These are phyloP conservation scores for Penicillium turbatum DNA, from an alignment of 495 filamentous ascomycete genomes.

Conservation along the genomic window DNA sequence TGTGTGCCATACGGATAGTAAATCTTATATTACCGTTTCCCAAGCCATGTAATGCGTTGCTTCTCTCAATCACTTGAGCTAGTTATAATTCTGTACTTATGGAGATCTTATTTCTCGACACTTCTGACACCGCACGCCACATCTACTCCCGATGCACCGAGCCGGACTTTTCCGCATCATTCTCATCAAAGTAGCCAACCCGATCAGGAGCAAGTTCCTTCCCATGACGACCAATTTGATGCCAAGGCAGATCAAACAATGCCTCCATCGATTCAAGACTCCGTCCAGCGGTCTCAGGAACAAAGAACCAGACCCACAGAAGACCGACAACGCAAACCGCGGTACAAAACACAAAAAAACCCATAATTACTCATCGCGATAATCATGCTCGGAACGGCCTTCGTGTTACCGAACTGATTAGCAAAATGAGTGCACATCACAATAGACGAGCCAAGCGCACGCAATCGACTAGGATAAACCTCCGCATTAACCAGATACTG, in stretches of 20 bases:
- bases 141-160: neutral
- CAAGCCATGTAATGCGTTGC: too few species aligned
- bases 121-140: too few species aligned
- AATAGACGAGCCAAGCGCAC: slow-evolving; percentile 6
- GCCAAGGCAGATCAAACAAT: slow-evolving; percentile 54
- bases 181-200: neutral
- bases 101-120: too few species aligned
- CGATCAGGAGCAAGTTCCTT: slow-evolving; percentile 3
- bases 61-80: too few species aligned
- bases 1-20: too few species aligned
- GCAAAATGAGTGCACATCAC: slow-evolving; percentile 50
- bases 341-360: slow-evolving; percentile 58
- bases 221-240: slow-evolving; percentile 50
- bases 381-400: slow-evolving; percentile 39
- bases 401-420: slow-evolving; percentile 56
- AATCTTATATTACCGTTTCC: too few species aligned
- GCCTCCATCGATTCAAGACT: slow-evolving; percentile 44
- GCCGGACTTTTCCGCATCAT: neutral
- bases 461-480: slow-evolving; percentile 49
- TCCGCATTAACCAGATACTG: slow-evolving; percentile 63
- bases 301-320: slow-evolving; percentile 45
- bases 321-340: slow-evolving; percentile 46
- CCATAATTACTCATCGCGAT: slow-evolving; percentile 38
- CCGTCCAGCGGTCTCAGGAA: slow-evolving; percentile 13
- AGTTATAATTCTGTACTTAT: too few species aligned